A percentile compares a stretch with the other conserved stretches of the same genome.
These are phyloP conservation scores for Malassezia nana DNA, from an alignment of 1,284 basidiomycete genomes.

Conservation along the genomic window DNA sequence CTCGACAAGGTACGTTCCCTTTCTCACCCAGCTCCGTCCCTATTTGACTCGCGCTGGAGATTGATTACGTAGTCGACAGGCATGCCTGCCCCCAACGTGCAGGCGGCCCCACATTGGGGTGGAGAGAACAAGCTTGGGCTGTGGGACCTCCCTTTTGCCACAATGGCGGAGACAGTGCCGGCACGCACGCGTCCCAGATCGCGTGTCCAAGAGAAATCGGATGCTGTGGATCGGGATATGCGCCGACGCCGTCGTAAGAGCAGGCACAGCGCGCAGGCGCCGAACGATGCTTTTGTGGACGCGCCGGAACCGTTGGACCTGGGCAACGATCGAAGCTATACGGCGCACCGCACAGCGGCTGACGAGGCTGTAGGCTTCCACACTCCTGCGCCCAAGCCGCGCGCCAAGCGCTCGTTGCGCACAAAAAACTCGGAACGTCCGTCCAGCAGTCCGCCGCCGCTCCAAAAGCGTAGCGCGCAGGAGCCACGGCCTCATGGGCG, in stretches of 20 bases:
- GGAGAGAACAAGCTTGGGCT: background rate
- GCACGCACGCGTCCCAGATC: background rate
- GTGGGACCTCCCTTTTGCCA: background rate
- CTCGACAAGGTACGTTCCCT: slow-evolving; percentile 24
- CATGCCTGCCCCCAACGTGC: background rate
- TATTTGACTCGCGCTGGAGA: background rate
- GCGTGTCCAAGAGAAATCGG: background rate
- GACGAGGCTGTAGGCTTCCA: background rate
- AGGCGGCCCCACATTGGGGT: background rate
- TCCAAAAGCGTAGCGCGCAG: background rate
- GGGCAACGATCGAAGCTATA: background rate
- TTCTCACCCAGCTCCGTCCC: slow-evolving; percentile 1
- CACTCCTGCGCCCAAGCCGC: background rate
- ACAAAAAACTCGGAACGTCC: background rate
- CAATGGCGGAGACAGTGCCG: background rate
- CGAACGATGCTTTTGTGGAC: background rate
- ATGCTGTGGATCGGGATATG: background rate
- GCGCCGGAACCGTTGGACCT: background rate
- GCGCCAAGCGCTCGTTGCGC: background rate
- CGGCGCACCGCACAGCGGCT: background rate
- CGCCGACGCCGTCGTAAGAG: background rate
- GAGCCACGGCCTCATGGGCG: background rate
- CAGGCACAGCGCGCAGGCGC: background rate
- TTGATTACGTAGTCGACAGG: background rate
- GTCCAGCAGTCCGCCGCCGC: background rate